Evolutionary conservation across 2,329 filamentous ascomycete genomes (phyloP), one percentile per base, ranked within the genome.

Genomic region (Talaromyces sp.): DNA sequence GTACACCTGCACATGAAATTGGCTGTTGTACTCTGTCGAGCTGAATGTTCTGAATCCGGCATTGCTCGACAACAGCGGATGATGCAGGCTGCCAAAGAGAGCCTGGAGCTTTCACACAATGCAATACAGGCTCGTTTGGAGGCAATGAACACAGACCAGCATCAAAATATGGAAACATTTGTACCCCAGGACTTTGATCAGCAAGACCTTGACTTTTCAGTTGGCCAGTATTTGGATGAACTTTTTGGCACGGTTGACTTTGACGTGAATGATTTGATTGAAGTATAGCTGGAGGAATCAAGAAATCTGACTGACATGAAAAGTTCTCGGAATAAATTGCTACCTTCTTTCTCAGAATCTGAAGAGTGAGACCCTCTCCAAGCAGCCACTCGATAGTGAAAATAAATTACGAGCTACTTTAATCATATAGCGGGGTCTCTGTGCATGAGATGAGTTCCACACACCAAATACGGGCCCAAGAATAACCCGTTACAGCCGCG

Each of bases 1-100:
- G 54, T 56, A 5, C 56, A 27, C 21, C 14, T 60, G 2, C 54
- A 60, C 14, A 60, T 60, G 58, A 60, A 60, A 21, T 32, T 60
- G 14, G 35, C 31, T 21, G 24, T 60, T 24, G 46, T 56, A 3
- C 31, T 60, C 19, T 51, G 9, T 27, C 32, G 46, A 35, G 46
- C 35, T 6, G 58, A 60, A 29, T 31, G 32, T 17, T 17, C 24
- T 11, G 2, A 26, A 29, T 35, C 32, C 0, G 58, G 54, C 1
- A 46, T 56, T 32, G 43, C 48, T 11, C 58, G 48, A n/a, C 53
- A 52, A 41, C 53, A 60, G 27, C 32, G 9, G 27, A 53, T 56
- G 58, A 60, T 60, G 31, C 29, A 56, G 32, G 56, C 46, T 8
- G 58, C 58, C 8, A 60, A 32, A 51, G 53, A 53, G 12, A 56